Conservation (phyloP, 805 yeast genomes). For the Danielia reshetovae region DNA sequence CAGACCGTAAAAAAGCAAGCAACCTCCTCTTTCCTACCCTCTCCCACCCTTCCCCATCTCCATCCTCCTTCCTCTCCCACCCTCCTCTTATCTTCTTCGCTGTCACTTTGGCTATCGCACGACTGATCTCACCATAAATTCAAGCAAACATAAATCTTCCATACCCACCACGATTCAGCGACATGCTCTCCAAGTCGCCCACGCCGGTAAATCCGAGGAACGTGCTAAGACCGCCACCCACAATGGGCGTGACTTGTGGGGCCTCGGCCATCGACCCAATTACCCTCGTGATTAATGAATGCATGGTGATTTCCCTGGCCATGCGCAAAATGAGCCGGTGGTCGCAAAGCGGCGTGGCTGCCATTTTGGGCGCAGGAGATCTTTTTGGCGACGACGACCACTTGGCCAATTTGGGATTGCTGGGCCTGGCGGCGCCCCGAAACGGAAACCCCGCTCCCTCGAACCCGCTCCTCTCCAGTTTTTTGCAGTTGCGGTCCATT, state of each 20-base stretch:
- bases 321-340: slow-evolving; percentile 74
- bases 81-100: not conserved
- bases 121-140: not conserved
- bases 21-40: too few species aligned
- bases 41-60: too few species aligned
- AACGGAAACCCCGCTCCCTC: slow-evolving; percentile 23
- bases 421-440: slow-evolving; percentile 19
- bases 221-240: not conserved
- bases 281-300: slow-evolving; percentile 82
- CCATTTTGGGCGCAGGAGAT: slow-evolving; percentile 67
- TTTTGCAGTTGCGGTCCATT: slow-evolving; percentile 72
- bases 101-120: not conserved
- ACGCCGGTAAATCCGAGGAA: not conserved
- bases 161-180: not conserved
- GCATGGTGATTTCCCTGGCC: slow-evolving; percentile 79
- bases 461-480: slow-evolving; percentile 70
- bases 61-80: too few species aligned
- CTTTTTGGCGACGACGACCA: slow-evolving; percentile 46
- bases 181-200: not conserved
- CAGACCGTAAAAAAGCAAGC: too few species aligned
- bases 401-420: slow-evolving; percentile 21
- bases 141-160: not conserved
- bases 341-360: slow-evolving; percentile 78
- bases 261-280: slow-evolving; percentile 63
- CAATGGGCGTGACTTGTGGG: not conserved